Percentiles rank a stretch among this genome's conserved stretches.
phyloP scores from a whole-genome alignment of 2,329 filamentous ascomycete species.

The Fusarium sp. region DNA sequence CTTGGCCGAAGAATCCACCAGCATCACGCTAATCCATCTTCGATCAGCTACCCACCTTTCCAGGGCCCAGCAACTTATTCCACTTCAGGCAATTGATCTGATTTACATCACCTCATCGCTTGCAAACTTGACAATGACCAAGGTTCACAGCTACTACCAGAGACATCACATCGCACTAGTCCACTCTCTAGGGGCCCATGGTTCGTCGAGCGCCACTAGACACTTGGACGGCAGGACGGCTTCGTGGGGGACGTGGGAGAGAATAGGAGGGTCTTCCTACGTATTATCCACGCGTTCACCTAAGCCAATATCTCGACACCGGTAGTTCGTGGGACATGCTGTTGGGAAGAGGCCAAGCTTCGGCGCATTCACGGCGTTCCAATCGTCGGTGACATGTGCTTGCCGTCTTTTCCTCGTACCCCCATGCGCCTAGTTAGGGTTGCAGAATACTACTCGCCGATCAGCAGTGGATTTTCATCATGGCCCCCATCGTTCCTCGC shows the following conservation, averaged over 20 bases:
- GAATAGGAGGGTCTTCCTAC: not conserved
- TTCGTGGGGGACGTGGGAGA: conserved; percentile 6
- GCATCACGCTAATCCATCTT: not conserved
- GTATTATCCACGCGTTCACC: not conserved
- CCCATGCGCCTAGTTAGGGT: not conserved
- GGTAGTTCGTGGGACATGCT: not conserved
- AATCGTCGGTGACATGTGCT: not conserved
- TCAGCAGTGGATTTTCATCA: not conserved
- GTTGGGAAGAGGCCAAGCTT: not conserved
- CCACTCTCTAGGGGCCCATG: not conserved
- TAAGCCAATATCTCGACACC: not conserved
- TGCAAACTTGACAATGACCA: not conserved
- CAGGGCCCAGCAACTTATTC: not conserved
- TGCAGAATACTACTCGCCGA: not conserved
- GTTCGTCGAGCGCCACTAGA: not conserved
- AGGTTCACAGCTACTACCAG: not conserved
- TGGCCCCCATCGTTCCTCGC: not conserved
- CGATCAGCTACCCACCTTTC: not conserved
- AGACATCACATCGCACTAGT: not conserved
- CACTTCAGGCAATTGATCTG: conserved; percentile 1
- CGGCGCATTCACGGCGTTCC: not conserved
- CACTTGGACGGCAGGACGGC: not conserved
- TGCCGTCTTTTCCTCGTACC: not conserved
- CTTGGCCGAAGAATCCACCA: not conserved
- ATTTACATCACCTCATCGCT: conserved; percentile 1